Percentiles rank a stretch among this genome's conserved stretches.
These are phyloP conservation scores for Komagataella pseudopastoris DNA, from an alignment of 805 yeast genomes.

Conservation along the genomic window DNA sequence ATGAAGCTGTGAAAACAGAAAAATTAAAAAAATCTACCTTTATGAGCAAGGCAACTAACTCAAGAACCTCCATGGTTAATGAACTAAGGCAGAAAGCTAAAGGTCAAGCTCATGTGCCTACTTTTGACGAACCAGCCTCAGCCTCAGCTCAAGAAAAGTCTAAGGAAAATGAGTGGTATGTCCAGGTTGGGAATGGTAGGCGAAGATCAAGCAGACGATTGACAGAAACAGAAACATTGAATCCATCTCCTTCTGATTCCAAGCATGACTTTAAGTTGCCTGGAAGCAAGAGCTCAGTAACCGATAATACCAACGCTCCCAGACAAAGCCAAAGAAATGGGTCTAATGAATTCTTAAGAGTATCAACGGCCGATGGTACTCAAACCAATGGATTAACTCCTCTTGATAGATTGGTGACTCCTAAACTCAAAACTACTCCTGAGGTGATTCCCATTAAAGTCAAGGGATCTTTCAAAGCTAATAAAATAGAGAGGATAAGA, in stretches of 20 bases:
- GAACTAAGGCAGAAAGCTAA: not conserved
- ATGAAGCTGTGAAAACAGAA: not conserved
- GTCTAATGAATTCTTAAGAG: not conserved
- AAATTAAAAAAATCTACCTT: not conserved
- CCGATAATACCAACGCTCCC: not conserved
- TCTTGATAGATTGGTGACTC: not conserved
- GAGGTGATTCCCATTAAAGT: not conserved
- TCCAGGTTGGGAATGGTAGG: not conserved
- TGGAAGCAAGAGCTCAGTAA: not conserved
- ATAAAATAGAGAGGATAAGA: not conserved
- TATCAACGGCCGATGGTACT: not conserved
- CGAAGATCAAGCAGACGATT: not conserved
- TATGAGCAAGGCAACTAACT: not conserved
- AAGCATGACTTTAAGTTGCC: not conserved
- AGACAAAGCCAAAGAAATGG: not conserved
- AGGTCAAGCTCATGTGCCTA: not conserved
- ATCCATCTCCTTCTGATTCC: not conserved
- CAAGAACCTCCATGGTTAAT: not conserved
- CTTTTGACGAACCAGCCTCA: not conserved
- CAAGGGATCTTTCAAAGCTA: not conserved
- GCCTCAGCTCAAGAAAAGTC: not conserved
- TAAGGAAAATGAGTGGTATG: not conserved
- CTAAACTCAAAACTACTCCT: not conserved
- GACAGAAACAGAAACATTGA: not conserved
- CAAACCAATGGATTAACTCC: not conserved